Evolutionary conservation across 129 eudicot genomes (phyloP).

Genomic region (Deinandra increscens): DNA sequence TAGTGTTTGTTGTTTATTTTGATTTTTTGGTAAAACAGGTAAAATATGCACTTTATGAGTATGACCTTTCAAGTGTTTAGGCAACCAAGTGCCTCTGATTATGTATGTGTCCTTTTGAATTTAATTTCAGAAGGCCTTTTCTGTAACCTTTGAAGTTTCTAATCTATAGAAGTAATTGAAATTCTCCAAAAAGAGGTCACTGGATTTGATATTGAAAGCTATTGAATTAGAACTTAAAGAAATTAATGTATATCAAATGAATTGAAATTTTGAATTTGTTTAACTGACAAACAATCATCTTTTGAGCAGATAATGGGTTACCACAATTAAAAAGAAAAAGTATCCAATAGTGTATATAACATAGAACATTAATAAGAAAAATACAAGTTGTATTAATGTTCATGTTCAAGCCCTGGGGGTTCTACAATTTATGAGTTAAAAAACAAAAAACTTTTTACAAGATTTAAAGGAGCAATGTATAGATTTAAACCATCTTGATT

Average conservation of each 20-base stretch:
- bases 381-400: not conserved
- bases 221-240: no score
- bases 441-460: conserved; percentile 10
- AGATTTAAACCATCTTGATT: not conserved
- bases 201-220: no score
- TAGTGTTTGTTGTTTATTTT: not conserved
- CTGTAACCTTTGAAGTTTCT: not conserved
- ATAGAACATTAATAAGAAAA: not conserved
- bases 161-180: no score
- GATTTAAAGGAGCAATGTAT: conserved; percentile 3
- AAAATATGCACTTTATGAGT: no score
- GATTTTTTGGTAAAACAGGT: no score
- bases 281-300: no score
- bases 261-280: not conserved
- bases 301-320: no score
- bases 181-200: no score
- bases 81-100: no score
- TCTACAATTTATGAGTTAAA: conserved; percentile 3
- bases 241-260: not conserved
- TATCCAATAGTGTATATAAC: not conserved
- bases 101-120: not conserved
- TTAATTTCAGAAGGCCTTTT: not conserved
- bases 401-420: conserved; percentile 6
- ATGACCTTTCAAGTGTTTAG: not conserved
- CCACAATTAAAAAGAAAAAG: not conserved